Evolutionary conservation across 305 asterid species (phyloP).

Genomic region (Fraxinus ornus): DNA sequence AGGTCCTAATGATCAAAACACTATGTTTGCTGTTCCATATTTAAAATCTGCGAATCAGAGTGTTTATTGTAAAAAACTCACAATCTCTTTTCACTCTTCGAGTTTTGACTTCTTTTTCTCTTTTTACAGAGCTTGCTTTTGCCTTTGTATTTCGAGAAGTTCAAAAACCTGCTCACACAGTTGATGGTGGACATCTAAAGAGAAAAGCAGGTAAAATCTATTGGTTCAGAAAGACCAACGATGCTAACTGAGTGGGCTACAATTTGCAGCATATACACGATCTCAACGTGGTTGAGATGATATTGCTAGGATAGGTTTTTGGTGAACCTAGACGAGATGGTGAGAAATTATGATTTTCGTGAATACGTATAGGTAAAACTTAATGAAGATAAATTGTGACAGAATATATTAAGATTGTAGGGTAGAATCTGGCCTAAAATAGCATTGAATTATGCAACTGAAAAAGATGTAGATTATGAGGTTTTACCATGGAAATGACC

Average conservation of each 20-base stretch:
- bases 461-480: neutral
- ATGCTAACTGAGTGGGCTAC: neutral
- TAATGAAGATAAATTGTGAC: neutral
- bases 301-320: neutral
- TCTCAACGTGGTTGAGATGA: neutral
- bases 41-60: neutral
- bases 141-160: constrained; percentile 94
- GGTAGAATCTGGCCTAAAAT: neutral
- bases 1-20: neutral
- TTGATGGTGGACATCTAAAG: constrained; percentile 56
- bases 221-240: neutral
- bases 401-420: neutral
- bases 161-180: constrained; percentile 31
- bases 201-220: constrained; percentile 72
- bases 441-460: neutral
- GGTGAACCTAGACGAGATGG: neutral
- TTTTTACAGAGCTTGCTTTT: constrained; percentile 63
- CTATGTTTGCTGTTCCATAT: neutral
- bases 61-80: neutral
- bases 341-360: neutral
- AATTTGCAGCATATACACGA: neutral
- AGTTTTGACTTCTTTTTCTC: constrained; percentile 14
- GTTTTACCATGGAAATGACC: neutral
- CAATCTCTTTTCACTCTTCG: neutral
- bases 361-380: neutral